Conservation (phyloP, 2,329 filamentous ascomycete genomes). For the Aureobasidium namibiae region DNA sequence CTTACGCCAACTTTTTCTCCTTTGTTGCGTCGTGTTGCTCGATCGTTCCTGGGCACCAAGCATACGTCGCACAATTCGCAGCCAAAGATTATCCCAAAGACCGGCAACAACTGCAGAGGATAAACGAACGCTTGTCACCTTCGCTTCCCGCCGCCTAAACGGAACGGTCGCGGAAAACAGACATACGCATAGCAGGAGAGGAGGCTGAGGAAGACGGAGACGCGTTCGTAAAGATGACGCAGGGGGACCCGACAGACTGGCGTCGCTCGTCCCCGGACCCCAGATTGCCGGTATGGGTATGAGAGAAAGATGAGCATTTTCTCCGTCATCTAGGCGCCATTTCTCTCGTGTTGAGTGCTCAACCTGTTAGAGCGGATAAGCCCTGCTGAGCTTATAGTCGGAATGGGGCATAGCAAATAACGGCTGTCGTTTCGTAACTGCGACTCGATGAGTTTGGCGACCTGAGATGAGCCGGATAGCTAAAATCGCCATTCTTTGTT, state of each 20-base stretch:
- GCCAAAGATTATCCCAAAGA: neutral
- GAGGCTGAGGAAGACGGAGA: neutral
- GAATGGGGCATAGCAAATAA: neutral
- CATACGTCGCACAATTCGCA: neutral
- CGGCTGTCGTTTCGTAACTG: neutral
- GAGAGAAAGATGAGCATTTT: neutral
- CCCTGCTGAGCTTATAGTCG: neutral
- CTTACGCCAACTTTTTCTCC: neutral
- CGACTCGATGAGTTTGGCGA: neutral
- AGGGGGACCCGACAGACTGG: neutral
- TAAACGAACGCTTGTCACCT: neutral
- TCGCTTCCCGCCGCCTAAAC: neutral
- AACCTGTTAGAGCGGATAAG: neutral
- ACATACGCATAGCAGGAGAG: neutral
- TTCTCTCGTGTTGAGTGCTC: neutral
- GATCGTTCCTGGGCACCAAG: neutral
- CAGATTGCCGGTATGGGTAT: neutral
- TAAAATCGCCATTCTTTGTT: neutral
- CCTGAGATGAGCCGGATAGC: neutral
- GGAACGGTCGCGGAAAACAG: neutral
- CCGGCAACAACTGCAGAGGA: neutral
- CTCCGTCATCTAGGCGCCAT: neutral
- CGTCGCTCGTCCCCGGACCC: neutral
- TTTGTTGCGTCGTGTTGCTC: neutral
- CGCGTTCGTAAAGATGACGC: conserved; percentile 3